phyloP scores from a whole-genome alignment of 2,329 filamentous ascomycete species.

The Trichophyton equinum region DNA sequence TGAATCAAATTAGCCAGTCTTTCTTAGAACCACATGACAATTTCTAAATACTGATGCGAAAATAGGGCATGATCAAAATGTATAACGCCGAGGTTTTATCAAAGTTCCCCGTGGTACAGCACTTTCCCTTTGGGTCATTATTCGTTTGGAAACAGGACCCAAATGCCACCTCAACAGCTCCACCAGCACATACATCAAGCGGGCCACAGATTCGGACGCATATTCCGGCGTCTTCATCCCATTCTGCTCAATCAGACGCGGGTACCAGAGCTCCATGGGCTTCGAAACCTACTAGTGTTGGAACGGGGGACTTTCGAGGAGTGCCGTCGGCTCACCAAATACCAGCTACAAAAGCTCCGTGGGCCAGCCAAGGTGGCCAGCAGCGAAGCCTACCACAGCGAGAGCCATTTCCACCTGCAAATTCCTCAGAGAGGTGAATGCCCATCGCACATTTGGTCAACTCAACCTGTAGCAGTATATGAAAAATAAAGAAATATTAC shows the following conservation, averaged over 20 bases:
- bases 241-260: slow-evolving; percentile 11
- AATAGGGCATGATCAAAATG: slow-evolving; percentile 95
- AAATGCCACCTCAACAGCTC: slow-evolving; percentile 38
- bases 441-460: background rate
- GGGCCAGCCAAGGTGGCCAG: slow-evolving; percentile 20
- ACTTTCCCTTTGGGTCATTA: slow-evolving; percentile 74
- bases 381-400: background rate
- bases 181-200: slow-evolving; percentile 42
- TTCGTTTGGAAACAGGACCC: slow-evolving; percentile 64
- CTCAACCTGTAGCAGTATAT: background rate
- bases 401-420: background rate
- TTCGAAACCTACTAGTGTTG: background rate
- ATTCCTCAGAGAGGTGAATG: background rate
- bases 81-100: slow-evolving; percentile 91
- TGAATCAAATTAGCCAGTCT: background rate
- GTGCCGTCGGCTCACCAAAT: background rate
- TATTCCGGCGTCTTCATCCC: background rate
- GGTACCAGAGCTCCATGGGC: slow-evolving; percentile 29
- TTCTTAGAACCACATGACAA: background rate
- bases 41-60: background rate
- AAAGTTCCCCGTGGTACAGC: slow-evolving; percentile 97
- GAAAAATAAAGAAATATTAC: background rate
- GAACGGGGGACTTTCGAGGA: slow-evolving; percentile 5
- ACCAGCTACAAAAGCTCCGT: slow-evolving; percentile 27
- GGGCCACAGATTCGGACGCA: slow-evolving; percentile 4